Evolutionary conservation across 805 yeast genomes (phyloP).

Genomic region (Vanderwaltozyma yarrowii): DNA sequence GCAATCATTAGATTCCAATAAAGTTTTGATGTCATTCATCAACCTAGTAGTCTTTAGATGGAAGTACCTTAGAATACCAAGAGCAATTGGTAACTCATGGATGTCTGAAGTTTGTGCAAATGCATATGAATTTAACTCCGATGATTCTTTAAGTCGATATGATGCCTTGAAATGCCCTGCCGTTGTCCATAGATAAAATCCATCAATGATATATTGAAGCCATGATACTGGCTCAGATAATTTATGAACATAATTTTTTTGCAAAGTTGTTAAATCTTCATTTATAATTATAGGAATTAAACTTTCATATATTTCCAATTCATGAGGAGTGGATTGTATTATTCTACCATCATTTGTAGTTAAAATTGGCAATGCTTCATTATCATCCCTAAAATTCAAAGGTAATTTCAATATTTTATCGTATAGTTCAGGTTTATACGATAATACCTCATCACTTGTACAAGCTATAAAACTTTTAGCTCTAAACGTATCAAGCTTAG

Average conservation of each 20-base stretch:
- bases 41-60: slow-evolving; percentile 11
- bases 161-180: slow-evolving; percentile 23
- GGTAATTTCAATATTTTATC: slow-evolving; percentile 19
- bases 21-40: slow-evolving; percentile 8
- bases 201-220: slow-evolving; percentile 25
- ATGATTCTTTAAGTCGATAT: slow-evolving; percentile 10
- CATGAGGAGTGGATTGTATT: slow-evolving; percentile 22
- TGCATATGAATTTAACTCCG: background rate
- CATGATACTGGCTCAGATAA: slow-evolving; percentile 22
- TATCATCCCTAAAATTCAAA: slow-evolving; percentile 2
- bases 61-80: slow-evolving; percentile 13
- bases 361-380: slow-evolving; percentile 7
- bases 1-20: slow-evolving; percentile 10
- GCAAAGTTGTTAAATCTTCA: slow-evolving; percentile 11
- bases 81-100: slow-evolving; percentile 1
- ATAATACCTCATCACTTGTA: slow-evolving; percentile 25
- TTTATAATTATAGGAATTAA: slow-evolving; percentile 8
- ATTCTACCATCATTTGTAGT: slow-evolving; percentile 6
- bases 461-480: slow-evolving; percentile 21
- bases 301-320: slow-evolving; percentile 13
- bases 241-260: slow-evolving; percentile 2
- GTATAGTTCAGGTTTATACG: slow-evolving; percentile 16
- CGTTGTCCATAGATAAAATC: slow-evolving; percentile 21
- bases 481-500: background rate
- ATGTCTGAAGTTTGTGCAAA: background rate